phyloP scores from a whole-genome alignment of 495 filamentous ascomycete genomes.

The Penicillium simplicissimum region DNA sequence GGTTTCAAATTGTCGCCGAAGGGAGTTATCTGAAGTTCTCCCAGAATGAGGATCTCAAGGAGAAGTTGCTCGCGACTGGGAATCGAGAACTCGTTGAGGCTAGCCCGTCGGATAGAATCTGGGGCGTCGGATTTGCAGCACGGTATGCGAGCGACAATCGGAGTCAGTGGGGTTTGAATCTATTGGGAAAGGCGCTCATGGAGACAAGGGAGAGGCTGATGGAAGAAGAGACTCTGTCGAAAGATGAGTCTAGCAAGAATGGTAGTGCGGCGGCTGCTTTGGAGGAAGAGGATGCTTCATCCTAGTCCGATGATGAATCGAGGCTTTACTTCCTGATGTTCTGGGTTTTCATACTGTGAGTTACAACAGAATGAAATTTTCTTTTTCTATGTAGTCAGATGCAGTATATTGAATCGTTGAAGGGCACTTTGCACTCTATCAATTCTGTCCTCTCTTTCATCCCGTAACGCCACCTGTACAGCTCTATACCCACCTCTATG shows the following conservation, averaged over 20 bases:
- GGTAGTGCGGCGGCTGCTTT: too few species aligned
- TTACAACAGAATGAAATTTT: too few species aligned
- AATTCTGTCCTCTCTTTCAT: too few species aligned
- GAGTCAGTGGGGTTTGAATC: neutral
- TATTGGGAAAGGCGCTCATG: neutral
- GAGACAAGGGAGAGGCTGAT: neutral
- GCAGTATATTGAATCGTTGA: too few species aligned
- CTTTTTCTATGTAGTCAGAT: too few species aligned
- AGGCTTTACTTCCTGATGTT: too few species aligned
- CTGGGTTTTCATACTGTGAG: too few species aligned
- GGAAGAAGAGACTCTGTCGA: neutral
- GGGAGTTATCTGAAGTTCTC: conserved; percentile 4
- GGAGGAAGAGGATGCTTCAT: too few species aligned
- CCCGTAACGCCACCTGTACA: neutral
- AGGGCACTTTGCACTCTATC: too few species aligned
- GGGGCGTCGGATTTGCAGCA: neutral
- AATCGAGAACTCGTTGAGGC: conserved; percentile 1
- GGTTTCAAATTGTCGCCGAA: neutral
- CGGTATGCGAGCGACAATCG: neutral
- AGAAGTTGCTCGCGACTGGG: neutral
- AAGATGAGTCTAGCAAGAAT: too few species aligned
- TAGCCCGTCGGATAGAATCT: neutral
- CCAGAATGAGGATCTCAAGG: neutral
- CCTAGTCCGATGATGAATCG: too few species aligned
- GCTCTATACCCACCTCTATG: conserved; percentile 1